Evolutionary conservation across 176 grass and related monocot species (phyloP).

Genomic region (Ananas comosus): DNA sequence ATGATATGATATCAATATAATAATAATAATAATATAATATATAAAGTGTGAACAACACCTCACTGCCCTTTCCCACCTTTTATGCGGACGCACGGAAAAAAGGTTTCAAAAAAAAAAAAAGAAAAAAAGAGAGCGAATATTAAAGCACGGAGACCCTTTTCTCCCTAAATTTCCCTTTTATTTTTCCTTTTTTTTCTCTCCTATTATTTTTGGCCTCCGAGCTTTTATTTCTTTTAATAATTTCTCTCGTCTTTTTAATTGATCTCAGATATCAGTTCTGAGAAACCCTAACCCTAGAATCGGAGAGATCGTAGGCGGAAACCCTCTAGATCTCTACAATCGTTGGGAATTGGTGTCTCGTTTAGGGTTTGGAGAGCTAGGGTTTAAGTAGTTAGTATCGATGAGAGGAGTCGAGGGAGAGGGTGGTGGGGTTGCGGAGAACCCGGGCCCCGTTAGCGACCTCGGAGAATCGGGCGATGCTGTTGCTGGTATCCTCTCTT

Average conservation of each 20-base stretch:
- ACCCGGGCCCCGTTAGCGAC: neutral
- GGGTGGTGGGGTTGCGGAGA: neutral
- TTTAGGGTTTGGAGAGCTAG: neutral
- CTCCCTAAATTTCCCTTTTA: neutral
- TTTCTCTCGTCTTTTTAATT: neutral
- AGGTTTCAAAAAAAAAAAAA: neutral
- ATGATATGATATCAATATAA: no score
- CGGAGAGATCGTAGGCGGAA: neutral
- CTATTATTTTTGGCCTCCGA: neutral
- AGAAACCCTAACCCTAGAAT: slow-evolving; percentile 12
- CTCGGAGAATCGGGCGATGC: neutral
- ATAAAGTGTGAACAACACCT: neutral
- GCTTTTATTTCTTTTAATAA: neutral
- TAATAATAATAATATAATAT: no score
- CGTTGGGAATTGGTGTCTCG: neutral
- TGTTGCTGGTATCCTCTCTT: neutral
- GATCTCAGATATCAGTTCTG: neutral
- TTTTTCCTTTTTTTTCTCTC: neutral
- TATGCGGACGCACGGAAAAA: neutral
- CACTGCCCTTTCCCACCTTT: neutral
- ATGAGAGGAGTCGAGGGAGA: neutral
- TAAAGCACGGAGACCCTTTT: neutral
- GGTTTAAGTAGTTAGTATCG: neutral
- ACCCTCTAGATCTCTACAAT: neutral
- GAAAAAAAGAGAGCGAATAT: neutral